Evolutionary conservation across 257 asterid species (phyloP).

Genomic region (Parsonsia alboflavescens): DNA sequence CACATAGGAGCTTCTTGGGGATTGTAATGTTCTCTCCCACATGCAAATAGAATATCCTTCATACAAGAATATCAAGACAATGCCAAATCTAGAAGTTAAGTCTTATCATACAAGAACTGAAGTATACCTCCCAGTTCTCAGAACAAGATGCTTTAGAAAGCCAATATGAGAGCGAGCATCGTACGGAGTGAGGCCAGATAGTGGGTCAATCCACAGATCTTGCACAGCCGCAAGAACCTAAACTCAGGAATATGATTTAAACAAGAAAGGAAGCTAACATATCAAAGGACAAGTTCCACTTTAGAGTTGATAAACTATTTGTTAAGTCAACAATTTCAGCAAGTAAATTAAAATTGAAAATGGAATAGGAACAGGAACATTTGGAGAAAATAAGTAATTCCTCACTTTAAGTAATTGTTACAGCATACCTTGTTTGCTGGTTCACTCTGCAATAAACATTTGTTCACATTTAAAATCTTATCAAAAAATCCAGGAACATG

Average conservation of each 20-base stretch:
- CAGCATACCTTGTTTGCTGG: constrained; percentile 65
- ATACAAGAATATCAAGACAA: neutral
- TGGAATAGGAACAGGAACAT: neutral
- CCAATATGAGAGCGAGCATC: constrained; percentile 84
- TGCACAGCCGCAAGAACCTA: constrained; percentile 97
- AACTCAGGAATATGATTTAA: constrained; percentile 34
- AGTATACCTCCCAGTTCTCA: constrained; percentile 83
- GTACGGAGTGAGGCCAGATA: constrained; percentile 64
- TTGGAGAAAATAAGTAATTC: neutral
- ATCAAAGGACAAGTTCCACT: neutral
- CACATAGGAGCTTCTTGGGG: neutral
- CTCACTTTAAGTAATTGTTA: neutral
- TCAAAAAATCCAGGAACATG: constrained; percentile 96
- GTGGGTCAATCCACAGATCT: constrained; percentile 75
- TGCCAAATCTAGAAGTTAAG: constrained; percentile 5
- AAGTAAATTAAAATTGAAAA: no score
- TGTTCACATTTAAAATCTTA: constrained; percentile 72
- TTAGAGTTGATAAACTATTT: neutral
- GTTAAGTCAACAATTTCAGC: neutral
- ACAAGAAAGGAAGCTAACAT: constrained; percentile 16
- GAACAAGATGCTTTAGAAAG: constrained; percentile 88
- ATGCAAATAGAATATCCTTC: neutral
- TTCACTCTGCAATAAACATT: constrained; percentile 82
- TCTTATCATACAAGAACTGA: neutral
- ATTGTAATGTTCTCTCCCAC: neutral